Conservation (phyloP, 257 asterid genomes). For the Fraxinus excelsior region DNA sequence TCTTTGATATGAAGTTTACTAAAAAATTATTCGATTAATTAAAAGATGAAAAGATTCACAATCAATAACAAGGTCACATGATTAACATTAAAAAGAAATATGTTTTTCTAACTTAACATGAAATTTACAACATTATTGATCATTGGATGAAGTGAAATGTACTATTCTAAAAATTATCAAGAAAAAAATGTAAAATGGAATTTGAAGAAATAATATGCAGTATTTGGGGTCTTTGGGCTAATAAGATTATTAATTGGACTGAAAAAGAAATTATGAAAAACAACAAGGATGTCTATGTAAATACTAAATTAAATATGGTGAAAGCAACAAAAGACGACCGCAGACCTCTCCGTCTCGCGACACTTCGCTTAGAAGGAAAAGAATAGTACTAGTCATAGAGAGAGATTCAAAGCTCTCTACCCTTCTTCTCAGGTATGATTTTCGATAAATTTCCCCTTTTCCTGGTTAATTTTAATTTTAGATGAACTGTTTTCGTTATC, state of each 20-base stretch:
- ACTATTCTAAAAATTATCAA: too few relatives aligned
- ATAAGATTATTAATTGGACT: background rate
- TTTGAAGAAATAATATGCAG: too few relatives aligned
- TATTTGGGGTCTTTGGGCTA: background rate
- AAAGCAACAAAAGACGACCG: constrained; percentile 25
- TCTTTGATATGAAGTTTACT: too few relatives aligned
- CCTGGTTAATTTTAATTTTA: background rate
- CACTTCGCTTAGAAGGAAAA: constrained; percentile 29
- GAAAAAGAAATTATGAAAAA: background rate
- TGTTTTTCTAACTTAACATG: too few relatives aligned
- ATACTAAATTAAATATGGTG: background rate
- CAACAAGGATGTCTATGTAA: constrained; percentile 1
- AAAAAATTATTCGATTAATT: too few relatives aligned
- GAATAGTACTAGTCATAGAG: constrained; percentile 4
- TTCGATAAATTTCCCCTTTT: background rate
- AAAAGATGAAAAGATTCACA: too few relatives aligned
- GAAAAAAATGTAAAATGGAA: too few relatives aligned
- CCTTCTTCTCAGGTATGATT: constrained; percentile 38
- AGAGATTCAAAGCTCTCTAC: constrained; percentile 26
- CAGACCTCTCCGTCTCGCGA: constrained; percentile 11
- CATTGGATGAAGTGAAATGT: too few relatives aligned
- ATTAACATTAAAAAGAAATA: too few relatives aligned
- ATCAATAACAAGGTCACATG: too few relatives aligned
- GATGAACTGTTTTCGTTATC: background rate
- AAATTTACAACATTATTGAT: too few relatives aligned